Percentiles rank a stretch among this genome's conserved stretches.
Evolutionary conservation across 148 eudicot genomes (phyloP).

Genomic region (Rhododendron henanense): DNA sequence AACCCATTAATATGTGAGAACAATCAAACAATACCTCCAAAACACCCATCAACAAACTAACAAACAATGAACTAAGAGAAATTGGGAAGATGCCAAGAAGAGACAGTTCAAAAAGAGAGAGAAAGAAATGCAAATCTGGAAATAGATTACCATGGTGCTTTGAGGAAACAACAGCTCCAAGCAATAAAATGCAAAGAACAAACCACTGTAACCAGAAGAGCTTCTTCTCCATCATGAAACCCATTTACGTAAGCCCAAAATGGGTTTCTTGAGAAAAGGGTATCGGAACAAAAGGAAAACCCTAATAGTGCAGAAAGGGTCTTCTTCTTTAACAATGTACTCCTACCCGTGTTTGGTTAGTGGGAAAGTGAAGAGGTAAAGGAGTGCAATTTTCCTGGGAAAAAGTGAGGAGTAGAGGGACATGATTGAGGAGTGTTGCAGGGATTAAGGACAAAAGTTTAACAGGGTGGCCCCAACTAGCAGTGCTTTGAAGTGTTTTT

Average conservation of each 20-base stretch:
- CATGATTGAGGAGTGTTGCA: slow-evolving; percentile 9
- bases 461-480: slow-evolving; percentile 20
- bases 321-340: slow-evolving; percentile 2
- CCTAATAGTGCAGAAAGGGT: slow-evolving; percentile 9
- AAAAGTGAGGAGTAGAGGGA: slow-evolving; percentile 1
- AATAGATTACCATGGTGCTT: slow-evolving; percentile 36
- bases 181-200: slow-evolving; percentile 24
- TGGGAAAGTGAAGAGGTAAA: slow-evolving; percentile 1
- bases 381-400: slow-evolving; percentile 7
- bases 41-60: neutral
- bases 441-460: slow-evolving; percentile 18
- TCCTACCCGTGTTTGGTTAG: neutral
- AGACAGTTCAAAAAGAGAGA: neutral
- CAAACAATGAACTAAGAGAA: neutral
- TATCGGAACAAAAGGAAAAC: neutral
- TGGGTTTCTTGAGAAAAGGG: neutral
- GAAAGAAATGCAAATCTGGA: neutral
- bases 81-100: neutral
- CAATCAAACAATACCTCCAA: neutral
- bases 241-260: neutral
- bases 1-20: neutral
- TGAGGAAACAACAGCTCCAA: slow-evolving; percentile 29
- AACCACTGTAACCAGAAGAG: slow-evolving; percentile 17
- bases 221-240: slow-evolving; percentile 15
- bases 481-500: slow-evolving; percentile 8